phyloP scores from a whole-genome alignment of 2,329 filamentous ascomycete species.

The Monascus ruber region DNA sequence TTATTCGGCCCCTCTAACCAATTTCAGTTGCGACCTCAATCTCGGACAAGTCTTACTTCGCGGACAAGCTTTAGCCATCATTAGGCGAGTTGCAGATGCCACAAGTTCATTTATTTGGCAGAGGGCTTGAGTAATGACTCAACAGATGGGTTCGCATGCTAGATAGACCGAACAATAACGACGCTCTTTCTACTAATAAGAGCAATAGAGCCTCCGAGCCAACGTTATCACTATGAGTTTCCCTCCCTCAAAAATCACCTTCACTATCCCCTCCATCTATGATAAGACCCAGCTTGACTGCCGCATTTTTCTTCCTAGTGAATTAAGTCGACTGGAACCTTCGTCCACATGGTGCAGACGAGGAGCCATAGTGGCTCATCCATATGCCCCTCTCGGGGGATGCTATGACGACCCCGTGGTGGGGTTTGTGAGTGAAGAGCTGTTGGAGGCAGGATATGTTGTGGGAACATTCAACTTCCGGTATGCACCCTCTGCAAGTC shows the following conservation, averaged over 20 bases:
- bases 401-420: conserved; percentile 75
- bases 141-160: no score
- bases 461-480: conserved; percentile 89
- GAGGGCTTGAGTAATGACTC: no score
- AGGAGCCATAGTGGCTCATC: conserved; percentile 68
- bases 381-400: conserved; percentile 80
- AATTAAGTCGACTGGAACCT: conserved; percentile 11
- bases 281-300: conserved; percentile 67
- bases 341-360: conserved; percentile 25
- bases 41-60: no score
- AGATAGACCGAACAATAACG: neutral
- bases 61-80: no score
- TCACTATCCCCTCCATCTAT: conserved; percentile 75
- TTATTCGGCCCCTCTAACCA: no score
- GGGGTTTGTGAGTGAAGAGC: conserved; percentile 48
- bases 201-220: neutral
- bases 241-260: conserved; percentile 37
- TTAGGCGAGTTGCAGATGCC: no score
- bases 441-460: conserved; percentile 60
- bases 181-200: neutral
- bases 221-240: conserved; percentile 20
- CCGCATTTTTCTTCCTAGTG: conserved; percentile 63
- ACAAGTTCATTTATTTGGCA: no score
- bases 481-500: conserved; percentile 31
- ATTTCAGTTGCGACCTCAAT: no score